Conservation (phyloP, 2,329 filamentous ascomycete species). For the Diaporthe australafricana region DNA sequence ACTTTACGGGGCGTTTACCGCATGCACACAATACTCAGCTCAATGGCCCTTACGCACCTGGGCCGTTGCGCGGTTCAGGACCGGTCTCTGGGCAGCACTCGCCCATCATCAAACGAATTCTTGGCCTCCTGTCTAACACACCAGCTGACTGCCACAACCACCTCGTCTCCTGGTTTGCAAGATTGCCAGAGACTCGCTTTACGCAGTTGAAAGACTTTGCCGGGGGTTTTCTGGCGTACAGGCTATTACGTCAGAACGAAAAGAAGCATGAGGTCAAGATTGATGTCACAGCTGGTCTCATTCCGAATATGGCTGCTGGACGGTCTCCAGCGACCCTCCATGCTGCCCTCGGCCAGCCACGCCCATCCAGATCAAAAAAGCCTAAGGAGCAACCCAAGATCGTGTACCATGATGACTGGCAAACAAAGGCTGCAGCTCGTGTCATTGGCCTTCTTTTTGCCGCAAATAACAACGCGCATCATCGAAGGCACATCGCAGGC, state of each 20-base stretch:
- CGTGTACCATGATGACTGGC: conserved; percentile 87
- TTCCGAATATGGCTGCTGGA: conserved; percentile 78
- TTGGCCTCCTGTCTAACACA: conserved; percentile 83
- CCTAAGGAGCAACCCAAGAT: conserved; percentile 67
- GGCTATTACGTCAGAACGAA: conserved; percentile 77
- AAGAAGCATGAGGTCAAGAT: conserved; percentile 70
- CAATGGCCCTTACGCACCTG: conserved; percentile 19
- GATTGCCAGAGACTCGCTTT: conserved; percentile 75
- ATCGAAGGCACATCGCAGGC: conserved; percentile 48
- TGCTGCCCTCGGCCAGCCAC: conserved; percentile 74
- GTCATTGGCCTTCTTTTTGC: conserved; percentile 85
- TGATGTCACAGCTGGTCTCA: conserved; percentile 74
- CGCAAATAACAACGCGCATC: conserved; percentile 73
- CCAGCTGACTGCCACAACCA: conserved; percentile 81
- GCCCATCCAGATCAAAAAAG: conserved; percentile 59
- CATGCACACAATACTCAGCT: conserved; percentile 42
- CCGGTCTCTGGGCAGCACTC: conserved; percentile 76
- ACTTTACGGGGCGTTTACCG: conserved; percentile 55
- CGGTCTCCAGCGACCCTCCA: conserved; percentile 78
- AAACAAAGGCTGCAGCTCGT: conserved; percentile 82
- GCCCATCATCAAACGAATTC: conserved; percentile 84
- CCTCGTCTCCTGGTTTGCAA: conserved; percentile 82
- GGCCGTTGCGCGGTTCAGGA: conserved; percentile 49
- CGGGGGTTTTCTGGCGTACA: conserved; percentile 83
- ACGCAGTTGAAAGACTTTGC: conserved; percentile 80